Base-by-base conservation (phyloP, 1,284 basidiomycete species). In the Somion occarium region DNA sequence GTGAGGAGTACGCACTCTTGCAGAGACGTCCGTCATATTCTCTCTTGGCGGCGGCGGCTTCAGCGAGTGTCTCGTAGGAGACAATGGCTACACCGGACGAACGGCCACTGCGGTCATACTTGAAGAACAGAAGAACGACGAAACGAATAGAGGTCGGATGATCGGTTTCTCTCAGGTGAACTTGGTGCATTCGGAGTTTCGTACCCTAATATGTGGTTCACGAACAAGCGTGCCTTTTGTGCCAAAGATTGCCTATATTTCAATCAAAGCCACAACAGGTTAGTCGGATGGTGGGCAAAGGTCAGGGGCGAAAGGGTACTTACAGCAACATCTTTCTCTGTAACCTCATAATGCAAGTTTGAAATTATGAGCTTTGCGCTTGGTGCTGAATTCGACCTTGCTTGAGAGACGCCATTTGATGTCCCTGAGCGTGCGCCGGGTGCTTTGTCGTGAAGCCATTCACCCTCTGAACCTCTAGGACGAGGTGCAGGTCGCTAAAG, bases 91-190 rank as follows among this genome's bases (percentile, higher is more conserved):
- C 75, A 54, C 95, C 95, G 24, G 82, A 85, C 45, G 95, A 97
- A 64, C 95, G 89, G 59, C 95, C 95, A 62, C 93, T 95, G 64
- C 88, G 86, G 74, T 98, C 95, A 73, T 94, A 98, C 94, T 97
- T 76, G 66, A 69, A 66, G 58, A 64, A 62, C 59, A 52, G 41
- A 46, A 61, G 30, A 7, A 7, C 15, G 30, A 34, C 30, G 30
- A 34, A 34, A 7, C 15, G 7, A 15, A 34, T 62, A 71, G 74
- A 74, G 69, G 69, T 68, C 68, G 67, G 67, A 61, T 45, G 43
- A 68, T 68, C 65, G 64, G 63, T 62, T 9, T 41, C 64, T 65
- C 58, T 77, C 67, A 79, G 71, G 76, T 69, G 23, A 41, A 78
- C 69, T 73, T 73, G 75, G 77, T 75, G 80, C 75, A 80, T 69